Percentiles rank a stretch among this genome's conserved stretches.
Evolutionary conservation across 2,329 filamentous ascomycete species (phyloP).

Genomic region (Gaeumannomyces tritici): DNA sequence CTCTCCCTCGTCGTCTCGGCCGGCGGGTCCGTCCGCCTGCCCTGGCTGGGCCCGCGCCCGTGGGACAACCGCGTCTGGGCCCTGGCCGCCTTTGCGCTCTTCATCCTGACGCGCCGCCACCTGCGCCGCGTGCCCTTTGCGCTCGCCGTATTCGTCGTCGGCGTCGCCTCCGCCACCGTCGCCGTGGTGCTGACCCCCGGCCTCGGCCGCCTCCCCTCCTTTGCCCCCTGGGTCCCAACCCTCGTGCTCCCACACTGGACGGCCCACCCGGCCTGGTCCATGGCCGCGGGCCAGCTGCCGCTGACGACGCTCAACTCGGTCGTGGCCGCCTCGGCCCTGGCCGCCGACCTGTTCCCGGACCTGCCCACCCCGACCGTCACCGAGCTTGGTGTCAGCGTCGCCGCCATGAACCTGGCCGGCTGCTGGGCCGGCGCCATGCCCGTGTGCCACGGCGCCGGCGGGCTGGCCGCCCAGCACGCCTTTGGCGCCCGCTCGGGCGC

Average conservation of each 20-base stretch:
- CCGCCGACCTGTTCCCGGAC: constrained; percentile 65
- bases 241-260: constrained; percentile 31
- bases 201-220: constrained; percentile 32
- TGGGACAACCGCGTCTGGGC: constrained; percentile 85
- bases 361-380: constrained; percentile 59
- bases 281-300: constrained; percentile 79
- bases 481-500: constrained; percentile 87
- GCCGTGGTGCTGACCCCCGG: constrained; percentile 22
- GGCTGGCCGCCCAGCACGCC: constrained; percentile 79
- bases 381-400: constrained; percentile 71
- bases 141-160: constrained; percentile 58
- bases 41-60: constrained; percentile 47
- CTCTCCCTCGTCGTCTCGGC: constrained; percentile 74
- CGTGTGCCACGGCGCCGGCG: constrained; percentile 86
- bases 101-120: constrained; percentile 54
- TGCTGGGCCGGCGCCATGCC: constrained; percentile 96
- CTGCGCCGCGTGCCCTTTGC: constrained; percentile 68
- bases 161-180: constrained; percentile 46
- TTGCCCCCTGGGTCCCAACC: constrained; percentile 52
- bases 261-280: constrained; percentile 31
- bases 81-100: constrained; percentile 59
- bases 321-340: constrained; percentile 72
- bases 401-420: constrained; percentile 71
- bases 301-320: constrained; percentile 90
- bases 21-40: constrained; percentile 44